These are phyloP conservation scores for Primulina tabacum DNA, from an alignment of 257 asterid species.

Conservation along the genomic window DNA sequence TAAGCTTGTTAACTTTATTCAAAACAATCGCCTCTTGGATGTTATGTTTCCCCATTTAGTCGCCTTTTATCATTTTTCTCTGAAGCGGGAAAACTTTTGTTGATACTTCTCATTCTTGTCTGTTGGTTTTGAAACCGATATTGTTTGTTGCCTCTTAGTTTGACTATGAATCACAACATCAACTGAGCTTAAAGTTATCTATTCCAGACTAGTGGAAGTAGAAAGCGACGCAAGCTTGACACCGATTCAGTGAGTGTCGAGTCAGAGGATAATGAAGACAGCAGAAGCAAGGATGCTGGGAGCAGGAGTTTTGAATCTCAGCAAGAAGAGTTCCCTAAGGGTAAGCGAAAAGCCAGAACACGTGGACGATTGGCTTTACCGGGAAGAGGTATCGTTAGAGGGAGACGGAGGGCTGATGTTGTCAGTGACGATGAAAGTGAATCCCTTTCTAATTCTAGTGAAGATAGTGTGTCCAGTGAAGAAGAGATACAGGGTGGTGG, in stretches of 20 bases:
- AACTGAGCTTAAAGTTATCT: conserved; percentile 21
- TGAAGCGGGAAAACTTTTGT: not conserved
- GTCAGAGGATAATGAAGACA: conserved; percentile 69
- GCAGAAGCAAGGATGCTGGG: conserved; percentile 42
- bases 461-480: conserved; percentile 60
- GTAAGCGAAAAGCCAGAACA: conserved; percentile 78
- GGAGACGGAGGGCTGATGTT: conserved; percentile 63
- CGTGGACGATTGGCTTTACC: conserved; percentile 66
- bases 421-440: conserved; percentile 73
- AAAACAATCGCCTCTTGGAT: not conserved
- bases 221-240: conserved; percentile 75
- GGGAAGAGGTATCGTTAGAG: conserved; percentile 63
- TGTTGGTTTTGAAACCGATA: not conserved
- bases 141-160: not conserved
- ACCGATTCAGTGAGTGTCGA: conserved; percentile 53
- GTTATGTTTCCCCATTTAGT: not conserved
- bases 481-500: conserved; percentile 63
- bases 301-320: conserved; percentile 57
- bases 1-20: not conserved
- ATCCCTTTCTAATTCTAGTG: conserved; percentile 59
- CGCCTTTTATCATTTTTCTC: not conserved
- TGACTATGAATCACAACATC: not conserved
- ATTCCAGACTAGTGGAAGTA: conserved; percentile 65
- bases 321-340: conserved; percentile 85
- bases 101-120: not conserved